Percentiles rank a stretch among this genome's conserved stretches.
Conservation (phyloP, 164 flowering plant species). For the Annona squamosa region DNA sequence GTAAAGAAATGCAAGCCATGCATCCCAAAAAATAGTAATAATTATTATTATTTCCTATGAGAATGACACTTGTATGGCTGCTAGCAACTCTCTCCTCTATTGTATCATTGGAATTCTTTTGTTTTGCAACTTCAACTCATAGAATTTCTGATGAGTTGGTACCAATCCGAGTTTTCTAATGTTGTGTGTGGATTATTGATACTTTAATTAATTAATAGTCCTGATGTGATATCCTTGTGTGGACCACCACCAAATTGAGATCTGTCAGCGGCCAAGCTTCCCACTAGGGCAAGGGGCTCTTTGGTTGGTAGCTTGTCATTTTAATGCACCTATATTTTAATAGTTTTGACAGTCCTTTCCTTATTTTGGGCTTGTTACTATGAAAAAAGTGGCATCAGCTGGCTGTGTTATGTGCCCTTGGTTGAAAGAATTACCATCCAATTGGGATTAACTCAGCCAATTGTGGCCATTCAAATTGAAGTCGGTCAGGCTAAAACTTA, state of each 20-base stretch:
- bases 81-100: neutral
- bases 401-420: too few species aligned
- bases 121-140: neutral
- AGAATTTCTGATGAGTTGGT: neutral
- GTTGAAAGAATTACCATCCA: too few species aligned
- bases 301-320: neutral
- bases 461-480: too few species aligned
- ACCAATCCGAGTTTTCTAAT: neutral
- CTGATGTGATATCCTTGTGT: neutral
- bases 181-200: neutral
- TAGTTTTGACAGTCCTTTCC: too few species aligned
- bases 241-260: neutral
- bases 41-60: neutral
- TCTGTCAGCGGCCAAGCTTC: neutral
- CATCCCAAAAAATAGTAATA: neutral
- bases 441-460: too few species aligned
- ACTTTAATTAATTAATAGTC: too few species aligned
- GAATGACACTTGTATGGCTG: neutral
- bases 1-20: neutral
- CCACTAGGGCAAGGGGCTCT: neutral
- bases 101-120: neutral
- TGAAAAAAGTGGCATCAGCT: too few species aligned
- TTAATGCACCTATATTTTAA: too few species aligned
- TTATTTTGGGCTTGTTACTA: too few species aligned
- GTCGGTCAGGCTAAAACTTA: too few species aligned